Evolutionary conservation across 2,329 filamentous ascomycete species (phyloP).

Genomic region (Fusarium begoniae): DNA sequence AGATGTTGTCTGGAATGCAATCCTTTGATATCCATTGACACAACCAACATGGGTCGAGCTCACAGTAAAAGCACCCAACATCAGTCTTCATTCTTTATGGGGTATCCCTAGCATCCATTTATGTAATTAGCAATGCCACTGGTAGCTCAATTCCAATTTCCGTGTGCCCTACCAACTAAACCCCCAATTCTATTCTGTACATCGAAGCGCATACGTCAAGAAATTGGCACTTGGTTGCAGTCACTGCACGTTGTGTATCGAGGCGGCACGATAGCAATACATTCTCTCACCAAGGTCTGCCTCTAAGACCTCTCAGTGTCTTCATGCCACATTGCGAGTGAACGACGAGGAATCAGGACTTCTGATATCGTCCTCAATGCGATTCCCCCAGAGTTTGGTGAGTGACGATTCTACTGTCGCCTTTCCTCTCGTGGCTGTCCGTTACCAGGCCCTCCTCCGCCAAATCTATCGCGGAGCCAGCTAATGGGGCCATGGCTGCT

Average conservation of each 20-base stretch:
- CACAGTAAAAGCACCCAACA: background rate
- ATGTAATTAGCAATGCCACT: slow-evolving; percentile 34
- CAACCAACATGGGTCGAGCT: background rate
- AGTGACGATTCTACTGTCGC: slow-evolving; percentile 39
- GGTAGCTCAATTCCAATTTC: slow-evolving; percentile 15
- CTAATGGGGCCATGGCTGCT: slow-evolving; percentile 51
- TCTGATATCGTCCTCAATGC: background rate
- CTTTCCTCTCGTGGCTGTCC: slow-evolving; percentile 44
- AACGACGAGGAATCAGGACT: background rate
- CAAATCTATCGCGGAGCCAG: slow-evolving; percentile 57
- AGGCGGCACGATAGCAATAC: background rate
- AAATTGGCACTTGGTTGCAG: background rate
- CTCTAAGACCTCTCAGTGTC: background rate
- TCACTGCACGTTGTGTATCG: background rate
- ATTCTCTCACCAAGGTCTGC: background rate
- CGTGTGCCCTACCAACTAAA: background rate
- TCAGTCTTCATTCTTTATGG: slow-evolving; percentile 25
- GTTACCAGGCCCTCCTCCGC: slow-evolving; percentile 42
- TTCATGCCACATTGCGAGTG: background rate
- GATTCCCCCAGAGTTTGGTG: slow-evolving; percentile 10
- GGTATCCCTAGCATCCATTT: slow-evolving; percentile 32
- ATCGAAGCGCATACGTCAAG: background rate
- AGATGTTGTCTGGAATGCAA: background rate
- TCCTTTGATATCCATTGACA: background rate
- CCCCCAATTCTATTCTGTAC: slow-evolving; percentile 39